Conservation (phyloP, 306 rosid species). For the Sechiopsis laciniata region DNA sequence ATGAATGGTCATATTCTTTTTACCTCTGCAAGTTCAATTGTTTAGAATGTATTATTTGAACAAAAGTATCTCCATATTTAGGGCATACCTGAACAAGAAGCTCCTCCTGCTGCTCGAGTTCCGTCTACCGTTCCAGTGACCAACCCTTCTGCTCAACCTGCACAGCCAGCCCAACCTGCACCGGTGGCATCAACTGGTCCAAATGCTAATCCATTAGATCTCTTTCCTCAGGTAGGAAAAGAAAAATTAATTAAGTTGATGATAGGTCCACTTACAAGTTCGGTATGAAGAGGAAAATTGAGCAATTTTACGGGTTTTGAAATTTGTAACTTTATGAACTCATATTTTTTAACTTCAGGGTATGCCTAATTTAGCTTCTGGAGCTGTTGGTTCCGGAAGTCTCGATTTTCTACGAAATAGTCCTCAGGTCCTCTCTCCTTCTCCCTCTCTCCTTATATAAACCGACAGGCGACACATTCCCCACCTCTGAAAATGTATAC, state of each 20-base stretch:
- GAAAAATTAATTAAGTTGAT: not conserved
- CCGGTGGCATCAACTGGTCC: constrained; percentile 62
- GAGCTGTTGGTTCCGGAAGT: constrained; percentile 67
- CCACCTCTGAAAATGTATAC: constrained; percentile 4
- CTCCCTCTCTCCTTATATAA: not conserved
- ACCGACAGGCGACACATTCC: not conserved
- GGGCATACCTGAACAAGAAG: constrained; percentile 95
- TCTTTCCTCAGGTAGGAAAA: constrained; percentile 72
- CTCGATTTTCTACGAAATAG: constrained; percentile 86
- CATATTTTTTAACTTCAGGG: constrained; percentile 36
- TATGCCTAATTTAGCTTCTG: constrained; percentile 61
- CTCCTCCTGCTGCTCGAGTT: constrained; percentile 32
- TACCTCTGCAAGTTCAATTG: not conserved
- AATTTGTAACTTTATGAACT: not conserved
- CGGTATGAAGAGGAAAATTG: constrained; percentile 27
- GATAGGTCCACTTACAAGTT: not conserved
- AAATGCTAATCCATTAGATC: constrained; percentile 86
- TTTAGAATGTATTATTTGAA: constrained; percentile 17
- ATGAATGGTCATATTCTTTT: not conserved
- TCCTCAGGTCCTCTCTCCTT: constrained; percentile 47
- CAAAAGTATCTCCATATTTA: constrained; percentile 15
- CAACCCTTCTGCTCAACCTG: constrained; percentile 47
- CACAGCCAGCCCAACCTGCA: constrained; percentile 60
- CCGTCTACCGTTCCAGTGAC: constrained; percentile 33
- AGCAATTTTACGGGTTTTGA: not conserved